These are phyloP conservation scores for Seiridium unicorne DNA, from an alignment of 2,329 filamentous ascomycete genomes.

Conservation along the genomic window DNA sequence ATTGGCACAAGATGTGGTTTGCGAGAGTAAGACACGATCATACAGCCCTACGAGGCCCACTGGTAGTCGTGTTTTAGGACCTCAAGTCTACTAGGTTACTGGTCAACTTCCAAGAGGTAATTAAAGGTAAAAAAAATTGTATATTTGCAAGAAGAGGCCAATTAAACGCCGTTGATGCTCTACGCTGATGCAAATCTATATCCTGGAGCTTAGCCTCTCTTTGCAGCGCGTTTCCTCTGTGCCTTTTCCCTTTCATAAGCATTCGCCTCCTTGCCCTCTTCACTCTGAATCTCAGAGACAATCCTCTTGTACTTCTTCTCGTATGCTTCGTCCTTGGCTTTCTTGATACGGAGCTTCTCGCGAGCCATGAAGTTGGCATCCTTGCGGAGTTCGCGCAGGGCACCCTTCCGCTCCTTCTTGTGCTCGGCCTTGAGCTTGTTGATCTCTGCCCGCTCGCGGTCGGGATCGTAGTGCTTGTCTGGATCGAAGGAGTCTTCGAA, in stretches of 20 bases:
- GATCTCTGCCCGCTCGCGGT: conserved; percentile 82
- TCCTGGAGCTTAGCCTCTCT: conserved; percentile 16
- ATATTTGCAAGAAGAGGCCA: background rate
- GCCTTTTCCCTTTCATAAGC: conserved; percentile 85
- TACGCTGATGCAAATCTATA: background rate
- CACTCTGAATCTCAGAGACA: conserved; percentile 91
- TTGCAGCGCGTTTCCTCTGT: conserved; percentile 66
- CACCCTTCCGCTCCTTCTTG: conserved; percentile 94
- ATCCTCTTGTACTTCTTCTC: conserved; percentile 94
- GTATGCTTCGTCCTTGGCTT: conserved; percentile 87
- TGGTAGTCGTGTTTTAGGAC: too few species aligned
- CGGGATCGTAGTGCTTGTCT: conserved; percentile 93
- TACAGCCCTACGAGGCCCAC: too few species aligned
- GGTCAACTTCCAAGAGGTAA: too few species aligned
- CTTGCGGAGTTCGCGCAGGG: conserved; percentile 89
- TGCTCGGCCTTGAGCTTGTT: conserved; percentile 85
- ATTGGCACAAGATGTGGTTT: too few species aligned
- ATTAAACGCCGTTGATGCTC: background rate
- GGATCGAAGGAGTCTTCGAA: conserved; percentile 97
- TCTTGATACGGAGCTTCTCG: conserved; percentile 89
- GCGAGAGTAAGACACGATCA: too few species aligned
- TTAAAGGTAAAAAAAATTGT: background rate
- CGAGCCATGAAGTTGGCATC: conserved; percentile 91
- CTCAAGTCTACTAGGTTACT: too few species aligned
- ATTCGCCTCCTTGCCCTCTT: conserved; percentile 85